Conservation (phyloP, 2,329 filamentous ascomycete species). For the Penicillium hesseltinei region DNA sequence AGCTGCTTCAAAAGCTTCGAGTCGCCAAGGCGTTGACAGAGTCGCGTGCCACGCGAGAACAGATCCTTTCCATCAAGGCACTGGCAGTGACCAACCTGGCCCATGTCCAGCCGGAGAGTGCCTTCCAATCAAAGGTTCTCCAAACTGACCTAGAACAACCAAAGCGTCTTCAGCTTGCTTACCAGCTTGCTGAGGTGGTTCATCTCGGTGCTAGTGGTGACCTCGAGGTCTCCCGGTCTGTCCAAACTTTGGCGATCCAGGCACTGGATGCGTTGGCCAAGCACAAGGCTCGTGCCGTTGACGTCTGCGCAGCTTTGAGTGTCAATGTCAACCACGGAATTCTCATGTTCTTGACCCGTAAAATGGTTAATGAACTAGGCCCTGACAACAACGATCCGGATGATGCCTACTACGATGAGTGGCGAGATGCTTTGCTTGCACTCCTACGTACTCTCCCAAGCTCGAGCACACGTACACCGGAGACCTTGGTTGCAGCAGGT, state of each 20-base stretch:
- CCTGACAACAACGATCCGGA: conserved; percentile 57
- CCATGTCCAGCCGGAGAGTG: conserved; percentile 78
- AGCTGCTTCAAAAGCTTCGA: conserved; percentile 78
- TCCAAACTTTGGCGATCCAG: conserved; percentile 79
- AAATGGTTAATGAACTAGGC: conserved; percentile 80
- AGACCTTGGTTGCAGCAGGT: conserved; percentile 83
- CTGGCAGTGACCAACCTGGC: conserved; percentile 87
- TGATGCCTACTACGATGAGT: conserved; percentile 72
- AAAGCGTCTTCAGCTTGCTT: conserved; percentile 80
- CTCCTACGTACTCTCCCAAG: conserved; percentile 78
- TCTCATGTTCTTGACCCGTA: conserved; percentile 86
- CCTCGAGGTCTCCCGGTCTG: conserved; percentile 65
- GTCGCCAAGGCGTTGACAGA: conserved; percentile 75
- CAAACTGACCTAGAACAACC: conserved; percentile 88
- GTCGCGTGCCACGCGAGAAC: conserved; percentile 65
- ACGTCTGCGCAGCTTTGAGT: conserved; percentile 86
- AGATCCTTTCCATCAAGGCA: conserved; percentile 75
- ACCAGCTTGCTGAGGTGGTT: conserved; percentile 88
- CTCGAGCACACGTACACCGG: conserved; percentile 67
- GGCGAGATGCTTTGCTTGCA: conserved; percentile 87
- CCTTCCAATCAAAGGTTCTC: conserved; percentile 82
- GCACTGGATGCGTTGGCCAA: conserved; percentile 82
- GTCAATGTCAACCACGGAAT: conserved; percentile 96
- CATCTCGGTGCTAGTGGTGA: conserved; percentile 74
- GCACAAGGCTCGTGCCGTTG: conserved; percentile 71